Conservation (phyloP, 1,284 basidiomycete species). For the Cryptococcus amylolentus region DNA sequence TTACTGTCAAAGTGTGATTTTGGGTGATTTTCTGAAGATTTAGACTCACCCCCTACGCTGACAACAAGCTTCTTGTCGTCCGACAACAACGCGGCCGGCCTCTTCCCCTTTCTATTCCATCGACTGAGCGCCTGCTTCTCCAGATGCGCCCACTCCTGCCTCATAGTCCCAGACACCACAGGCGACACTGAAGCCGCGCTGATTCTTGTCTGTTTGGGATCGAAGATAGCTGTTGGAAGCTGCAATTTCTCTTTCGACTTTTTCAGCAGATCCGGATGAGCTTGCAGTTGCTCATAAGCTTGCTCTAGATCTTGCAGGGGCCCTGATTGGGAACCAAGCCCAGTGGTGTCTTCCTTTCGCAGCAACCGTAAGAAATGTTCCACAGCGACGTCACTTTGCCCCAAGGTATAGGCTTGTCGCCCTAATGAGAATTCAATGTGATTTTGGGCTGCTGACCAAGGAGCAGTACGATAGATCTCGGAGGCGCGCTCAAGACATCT, state of each 20-base stretch:
- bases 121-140: constrained; percentile 27
- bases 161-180: constrained; percentile 10
- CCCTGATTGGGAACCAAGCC: constrained; percentile 41
- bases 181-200: constrained; percentile 21
- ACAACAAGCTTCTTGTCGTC: constrained; percentile 25
- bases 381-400: constrained; percentile 51
- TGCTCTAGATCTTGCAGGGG: constrained; percentile 52
- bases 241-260: constrained; percentile 25
- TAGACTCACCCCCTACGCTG: constrained; percentile 36
- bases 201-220: constrained; percentile 31
- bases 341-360: constrained; percentile 33
- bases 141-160: constrained; percentile 25
- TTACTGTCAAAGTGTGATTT: background rate
- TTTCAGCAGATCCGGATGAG: constrained; percentile 33
- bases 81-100: constrained; percentile 32
- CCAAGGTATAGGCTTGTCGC: constrained; percentile 54
- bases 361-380: constrained; percentile 52
- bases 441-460: constrained; percentile 51
- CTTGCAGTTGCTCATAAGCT: constrained; percentile 50
- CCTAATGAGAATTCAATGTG: constrained; percentile 54
- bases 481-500: constrained; percentile 50
- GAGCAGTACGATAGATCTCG: constrained; percentile 38
- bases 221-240: constrained; percentile 42
- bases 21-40: background rate
- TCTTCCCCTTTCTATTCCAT: constrained; percentile 45